Evolutionary conservation across 768 basidiomycete species (phyloP), one percentile per base, ranked within the genome.

Genomic region (Russula griseocarnosa): DNA sequence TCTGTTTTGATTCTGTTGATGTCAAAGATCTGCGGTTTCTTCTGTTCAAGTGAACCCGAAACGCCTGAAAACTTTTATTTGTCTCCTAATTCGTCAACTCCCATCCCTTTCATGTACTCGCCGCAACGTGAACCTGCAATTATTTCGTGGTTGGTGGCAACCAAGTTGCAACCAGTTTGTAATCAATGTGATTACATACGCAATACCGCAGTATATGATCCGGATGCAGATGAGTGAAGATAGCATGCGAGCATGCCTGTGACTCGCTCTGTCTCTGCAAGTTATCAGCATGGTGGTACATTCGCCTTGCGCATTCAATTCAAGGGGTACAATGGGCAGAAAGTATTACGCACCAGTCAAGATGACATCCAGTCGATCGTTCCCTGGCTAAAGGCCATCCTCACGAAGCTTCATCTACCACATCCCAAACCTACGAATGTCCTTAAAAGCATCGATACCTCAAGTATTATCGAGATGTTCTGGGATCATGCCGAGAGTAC

Each of bases 301-400:
- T 28, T 61, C 49, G 59, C 54, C 22, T 55, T 65, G 30, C 60
- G 64, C 24, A 61, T 65, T 36, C 58, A 36, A 22, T 65, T 65
- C 26, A 16, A 44, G 44, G 64, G 64, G 14, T 8, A 0, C 8
- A 18, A 13, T 52, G 59, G 40, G 11, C 36, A 28, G 30, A 36
- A n/a, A 30, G 55, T 65, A 30, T 46, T 40, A 4, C 10, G 24
- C 20, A 36, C 32, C 5, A 14, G 36, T 34, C 55, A 53, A 44
- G 32, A 34, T 20, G n/a, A 36, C 9, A 26, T 57, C 53, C 20
- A 26, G 8, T 56, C n/a, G 18, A 54, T 65, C n/a, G 2, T 52
- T 44, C 64, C 64, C 24, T 57, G 59, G 64, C 64, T 65, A 4
- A 60, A 42, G 40, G 18, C 5, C 4, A 36, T 28, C n/a, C 60